A percentile compares a stretch with the other conserved stretches of the same genome.
Conservation (phyloP, 768 basidiomycete species). For the Russula dissimulans region DNA sequence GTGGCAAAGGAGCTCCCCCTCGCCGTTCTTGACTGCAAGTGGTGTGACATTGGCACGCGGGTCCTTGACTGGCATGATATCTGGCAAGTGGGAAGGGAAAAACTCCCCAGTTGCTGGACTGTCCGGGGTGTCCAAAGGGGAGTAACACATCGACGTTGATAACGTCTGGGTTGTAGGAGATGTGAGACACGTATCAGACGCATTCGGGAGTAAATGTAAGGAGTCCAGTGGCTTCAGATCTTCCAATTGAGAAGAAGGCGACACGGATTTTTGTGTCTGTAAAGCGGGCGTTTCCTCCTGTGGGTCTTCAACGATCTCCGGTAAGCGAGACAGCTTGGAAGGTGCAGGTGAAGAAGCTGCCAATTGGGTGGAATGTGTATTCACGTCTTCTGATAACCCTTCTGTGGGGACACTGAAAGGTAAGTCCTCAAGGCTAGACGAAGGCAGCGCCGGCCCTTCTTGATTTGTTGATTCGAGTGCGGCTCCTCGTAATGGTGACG, state of each 20-base stretch:
- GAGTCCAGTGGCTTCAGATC: background rate
- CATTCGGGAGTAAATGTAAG: background rate
- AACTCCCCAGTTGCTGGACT: background rate
- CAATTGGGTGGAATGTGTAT: background rate
- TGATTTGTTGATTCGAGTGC: background rate
- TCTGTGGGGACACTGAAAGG: background rate
- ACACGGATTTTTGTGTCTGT: background rate
- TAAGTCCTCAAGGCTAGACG: background rate
- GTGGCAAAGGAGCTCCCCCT: background rate
- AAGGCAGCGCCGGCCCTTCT: background rate
- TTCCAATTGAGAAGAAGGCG: background rate
- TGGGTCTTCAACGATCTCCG: background rate
- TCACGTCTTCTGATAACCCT: background rate
- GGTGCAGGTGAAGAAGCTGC: background rate
- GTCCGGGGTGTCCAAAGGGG: constrained; percentile 9
- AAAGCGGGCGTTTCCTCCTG: background rate
- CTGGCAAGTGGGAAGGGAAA: background rate
- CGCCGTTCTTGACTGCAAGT: constrained; percentile 5
- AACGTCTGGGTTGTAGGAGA: constrained; percentile 11
- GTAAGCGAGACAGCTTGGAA: background rate
- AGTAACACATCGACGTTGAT: constrained; percentile 6
- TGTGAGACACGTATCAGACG: background rate
- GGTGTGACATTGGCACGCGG: background rate
- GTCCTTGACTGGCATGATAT: background rate
- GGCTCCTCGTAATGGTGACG: background rate